Evolutionary conservation across 2,329 filamentous ascomycete species (phyloP), one percentile per base, ranked within the genome.

Genomic region (Ophiostoma novo-ulmi): DNA sequence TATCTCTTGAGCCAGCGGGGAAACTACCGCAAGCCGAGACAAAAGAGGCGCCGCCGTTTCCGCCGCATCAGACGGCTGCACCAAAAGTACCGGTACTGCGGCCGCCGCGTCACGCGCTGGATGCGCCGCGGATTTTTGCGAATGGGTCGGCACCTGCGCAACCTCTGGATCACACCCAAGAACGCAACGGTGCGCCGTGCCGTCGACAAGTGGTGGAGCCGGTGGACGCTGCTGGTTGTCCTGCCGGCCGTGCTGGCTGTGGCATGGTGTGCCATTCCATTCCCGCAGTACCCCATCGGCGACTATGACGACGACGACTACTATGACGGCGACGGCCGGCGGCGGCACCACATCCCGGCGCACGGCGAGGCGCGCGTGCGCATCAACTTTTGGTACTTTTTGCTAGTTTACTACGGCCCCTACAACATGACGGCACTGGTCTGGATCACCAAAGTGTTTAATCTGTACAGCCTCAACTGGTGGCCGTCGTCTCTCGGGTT

Each of bases 361-460:
- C 87, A 90, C 80, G 88, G 88, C 71, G 82, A 84, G 74, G 86
- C 88, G 6, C 81, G 85, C 61, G 88, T 90, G 5, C 84, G 86
- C 73, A 85, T 90, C 74, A 89, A 89, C 80, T 90, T 90, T 76
- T 91, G 88, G 88, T 90, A 89, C 81, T 91, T 91, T 76, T 81
- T 91, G 52, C 85, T 89, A 67, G 85, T 89, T 71, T 91, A 90
- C 80, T 91, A 91, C 77, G 87, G 87, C 71, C 85, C 89, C 74
- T 91, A 91, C 78, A 90, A 88, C 76, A 76, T 90, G 35, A 89
- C 87, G 5, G 88, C 88, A 2, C 79, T 91, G 74, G 85, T 89
- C 72, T 91, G 88, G 87, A 89, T 91, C 76, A 91, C 88, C 67
- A 90, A 90, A 76, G 84, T 90, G 5, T 91, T 91, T 78, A 91